These are phyloP conservation scores for Odontarrhena argentea DNA, from an alignment of 345 rosid genomes.

Conservation along the genomic window DNA sequence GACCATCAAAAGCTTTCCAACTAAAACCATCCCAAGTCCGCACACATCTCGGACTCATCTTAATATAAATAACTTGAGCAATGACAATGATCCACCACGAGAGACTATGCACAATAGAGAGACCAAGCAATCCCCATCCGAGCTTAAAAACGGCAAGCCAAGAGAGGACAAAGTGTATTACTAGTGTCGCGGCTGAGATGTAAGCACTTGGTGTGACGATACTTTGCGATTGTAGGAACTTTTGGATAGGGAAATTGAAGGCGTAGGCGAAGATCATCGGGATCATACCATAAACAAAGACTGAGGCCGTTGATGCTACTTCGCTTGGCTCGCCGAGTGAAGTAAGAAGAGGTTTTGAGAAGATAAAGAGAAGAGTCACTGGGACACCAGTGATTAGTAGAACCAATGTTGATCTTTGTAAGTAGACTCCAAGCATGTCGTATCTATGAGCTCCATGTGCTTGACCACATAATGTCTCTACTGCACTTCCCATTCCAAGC, in stretches of 20 bases:
- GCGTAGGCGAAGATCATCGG: conserved; percentile 75
- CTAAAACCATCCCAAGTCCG: conserved; percentile 61
- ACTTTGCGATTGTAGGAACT: conserved; percentile 65
- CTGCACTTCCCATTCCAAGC: conserved; percentile 91
- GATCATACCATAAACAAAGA: conserved; percentile 65
- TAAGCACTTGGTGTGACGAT: conserved; percentile 70
- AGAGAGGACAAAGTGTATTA: conserved; percentile 49
- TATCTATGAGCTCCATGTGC: conserved; percentile 70
- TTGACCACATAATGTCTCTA: conserved; percentile 83
- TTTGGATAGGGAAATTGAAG: conserved; percentile 65
- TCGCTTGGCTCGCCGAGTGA: conserved; percentile 56
- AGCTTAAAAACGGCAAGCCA: conserved; percentile 55
- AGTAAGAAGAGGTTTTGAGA: conserved; percentile 54
- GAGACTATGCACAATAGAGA: conserved; percentile 48
- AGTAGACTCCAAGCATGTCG: conserved; percentile 68
- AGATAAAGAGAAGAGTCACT: conserved; percentile 51
- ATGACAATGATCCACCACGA: conserved; percentile 65
- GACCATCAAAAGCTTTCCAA: conserved; percentile 54
- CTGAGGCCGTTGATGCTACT: conserved; percentile 59
- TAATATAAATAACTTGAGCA: conserved; percentile 58
- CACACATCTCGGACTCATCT: conserved; percentile 48
- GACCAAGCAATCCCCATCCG: conserved; percentile 54
- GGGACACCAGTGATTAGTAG: conserved; percentile 54
- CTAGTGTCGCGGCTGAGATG: conserved; percentile 53
- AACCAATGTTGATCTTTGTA: conserved; percentile 67